Conservation (phyloP, 1,284 basidiomycete genomes). For the Sparassis latifolia region DNA sequence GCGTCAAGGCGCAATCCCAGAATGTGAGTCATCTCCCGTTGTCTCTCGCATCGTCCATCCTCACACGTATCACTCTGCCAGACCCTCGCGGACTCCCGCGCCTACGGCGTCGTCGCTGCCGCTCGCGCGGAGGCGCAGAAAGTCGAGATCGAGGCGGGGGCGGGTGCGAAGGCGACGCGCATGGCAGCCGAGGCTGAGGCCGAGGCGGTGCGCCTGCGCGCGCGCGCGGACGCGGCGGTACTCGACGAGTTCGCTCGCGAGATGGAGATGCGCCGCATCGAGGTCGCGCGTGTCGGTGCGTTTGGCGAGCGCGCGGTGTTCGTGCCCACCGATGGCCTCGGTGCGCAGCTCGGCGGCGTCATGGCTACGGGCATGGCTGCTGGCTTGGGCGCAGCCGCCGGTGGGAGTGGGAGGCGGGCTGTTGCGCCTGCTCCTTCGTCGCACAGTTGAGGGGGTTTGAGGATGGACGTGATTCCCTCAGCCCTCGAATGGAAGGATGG, state of each 20-base stretch:
- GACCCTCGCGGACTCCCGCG: conserved; percentile 68
- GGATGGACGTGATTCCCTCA: no score
- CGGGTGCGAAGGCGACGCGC: conserved; percentile 65
- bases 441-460: no score
- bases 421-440: no score
- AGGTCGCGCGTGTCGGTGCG: conserved; percentile 55
- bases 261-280: conserved; percentile 64
- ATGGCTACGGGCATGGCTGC: conserved; percentile 64
- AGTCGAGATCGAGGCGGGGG: conserved; percentile 64
- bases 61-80: conserved; percentile 14
- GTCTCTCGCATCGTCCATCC: neutral
- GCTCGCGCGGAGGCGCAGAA: conserved; percentile 71
- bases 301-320: conserved; percentile 69
- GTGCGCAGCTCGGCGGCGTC: conserved; percentile 48
- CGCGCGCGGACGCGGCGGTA: conserved; percentile 54
- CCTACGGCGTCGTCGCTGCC: conserved; percentile 63
- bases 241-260: conserved; percentile 64
- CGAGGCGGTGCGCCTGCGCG: conserved; percentile 57
- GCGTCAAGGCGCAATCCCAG: conserved; percentile 62
- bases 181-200: conserved; percentile 70
- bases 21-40: conserved; percentile 36
- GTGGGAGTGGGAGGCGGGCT: no score
- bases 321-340: conserved; percentile 55
- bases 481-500: no score
- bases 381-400: conserved; percentile 42